Conservation (phyloP, 2,329 filamentous ascomycete genomes). For the Trichophyton rubrum region DNA sequence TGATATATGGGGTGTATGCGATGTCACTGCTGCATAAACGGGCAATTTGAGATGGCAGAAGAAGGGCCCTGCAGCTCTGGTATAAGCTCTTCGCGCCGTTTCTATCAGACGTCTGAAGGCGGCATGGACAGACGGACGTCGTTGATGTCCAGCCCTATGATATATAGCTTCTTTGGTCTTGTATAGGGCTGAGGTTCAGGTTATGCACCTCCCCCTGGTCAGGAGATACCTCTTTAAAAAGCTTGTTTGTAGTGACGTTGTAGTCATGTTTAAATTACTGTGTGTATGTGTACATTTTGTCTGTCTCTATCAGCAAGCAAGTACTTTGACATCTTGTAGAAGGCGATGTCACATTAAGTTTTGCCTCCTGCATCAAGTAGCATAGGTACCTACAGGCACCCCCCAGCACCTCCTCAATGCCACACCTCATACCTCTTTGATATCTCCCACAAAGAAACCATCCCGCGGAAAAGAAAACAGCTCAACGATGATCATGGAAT, state of each 20-base stretch:
- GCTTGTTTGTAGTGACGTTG: not conserved
- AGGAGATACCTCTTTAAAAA: conserved; percentile 1
- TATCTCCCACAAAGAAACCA: not conserved
- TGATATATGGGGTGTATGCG: not conserved
- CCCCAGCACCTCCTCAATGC: not conserved
- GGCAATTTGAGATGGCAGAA: not conserved
- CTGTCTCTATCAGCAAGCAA: not conserved
- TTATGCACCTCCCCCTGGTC: not conserved
- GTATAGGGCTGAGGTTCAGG: not conserved
- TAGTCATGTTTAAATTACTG: not conserved
- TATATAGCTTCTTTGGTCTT: not conserved
- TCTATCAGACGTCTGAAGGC: not conserved
- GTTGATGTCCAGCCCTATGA: not conserved
- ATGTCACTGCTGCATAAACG: not conserved
- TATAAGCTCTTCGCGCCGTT: not conserved
- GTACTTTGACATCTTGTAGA: not conserved
- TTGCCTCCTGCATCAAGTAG: not conserved
- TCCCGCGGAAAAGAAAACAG: not conserved
- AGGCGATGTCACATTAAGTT: not conserved
- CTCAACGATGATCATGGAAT: not conserved
- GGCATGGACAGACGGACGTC: not conserved
- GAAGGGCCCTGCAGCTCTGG: not conserved
- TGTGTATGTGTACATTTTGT: not conserved
- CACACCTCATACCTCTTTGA: not conserved
- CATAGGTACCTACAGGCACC: not conserved